These are phyloP conservation scores for Rubia peregrina DNA, from an alignment of 305 asterid species.

Conservation along the genomic window DNA sequence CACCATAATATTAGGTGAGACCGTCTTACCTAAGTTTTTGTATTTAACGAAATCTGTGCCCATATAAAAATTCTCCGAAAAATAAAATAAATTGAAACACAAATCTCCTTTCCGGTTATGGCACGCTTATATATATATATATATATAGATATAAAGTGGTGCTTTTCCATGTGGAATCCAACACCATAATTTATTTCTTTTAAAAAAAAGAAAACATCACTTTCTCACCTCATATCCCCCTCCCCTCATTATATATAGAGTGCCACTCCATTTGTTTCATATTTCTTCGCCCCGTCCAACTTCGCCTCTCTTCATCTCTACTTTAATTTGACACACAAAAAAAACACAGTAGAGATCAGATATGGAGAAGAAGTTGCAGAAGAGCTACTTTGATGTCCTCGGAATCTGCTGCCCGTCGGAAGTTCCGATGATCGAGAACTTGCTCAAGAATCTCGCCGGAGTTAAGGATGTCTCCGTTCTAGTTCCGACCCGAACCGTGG, in stretches of 20 bases:
- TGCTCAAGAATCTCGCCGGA: slow-evolving; percentile 26
- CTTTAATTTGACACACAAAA: background rate
- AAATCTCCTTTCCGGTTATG: background rate
- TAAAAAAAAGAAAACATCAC: background rate
- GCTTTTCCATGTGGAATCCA: slow-evolving; percentile 3
- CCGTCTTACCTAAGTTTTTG: too few relatives aligned
- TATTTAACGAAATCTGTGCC: too few relatives aligned
- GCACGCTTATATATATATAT: background rate
- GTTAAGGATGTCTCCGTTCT: slow-evolving; percentile 27
- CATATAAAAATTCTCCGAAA: too few relatives aligned
- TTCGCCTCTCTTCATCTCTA: background rate
- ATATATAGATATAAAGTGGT: too few relatives aligned
- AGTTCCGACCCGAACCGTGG: slow-evolving; percentile 30
- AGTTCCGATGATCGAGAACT: slow-evolving; percentile 27
- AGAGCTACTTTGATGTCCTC: slow-evolving; percentile 63
- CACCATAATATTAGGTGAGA: too few relatives aligned
- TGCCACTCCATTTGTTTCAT: background rate
- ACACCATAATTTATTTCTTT: background rate
- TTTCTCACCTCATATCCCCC: background rate
- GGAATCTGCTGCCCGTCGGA: slow-evolving; percentile 32
- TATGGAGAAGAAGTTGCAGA: slow-evolving; percentile 28
- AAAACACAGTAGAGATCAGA: background rate
- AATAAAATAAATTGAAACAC: background rate
- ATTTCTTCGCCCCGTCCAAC: background rate
- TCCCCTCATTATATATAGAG: background rate